Base-by-base conservation (phyloP, 768 basidiomycete genomes). In the Leccinum truebloodii region DNA sequence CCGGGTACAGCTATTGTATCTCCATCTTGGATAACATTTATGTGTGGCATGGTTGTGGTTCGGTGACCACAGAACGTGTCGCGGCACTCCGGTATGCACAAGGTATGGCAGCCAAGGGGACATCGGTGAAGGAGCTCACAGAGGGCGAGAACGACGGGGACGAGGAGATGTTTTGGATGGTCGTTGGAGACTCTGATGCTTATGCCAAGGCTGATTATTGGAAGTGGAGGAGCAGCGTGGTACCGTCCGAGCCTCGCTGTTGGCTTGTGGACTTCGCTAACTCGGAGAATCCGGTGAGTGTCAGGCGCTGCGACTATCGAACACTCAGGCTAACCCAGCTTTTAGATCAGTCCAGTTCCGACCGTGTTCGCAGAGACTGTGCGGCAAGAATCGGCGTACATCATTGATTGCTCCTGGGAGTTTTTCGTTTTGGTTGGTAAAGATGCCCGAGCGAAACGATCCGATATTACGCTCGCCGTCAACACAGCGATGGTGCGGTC, bases 81-180 rank as follows among this genome's bases (percentile, higher is more conserved):
- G 88, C 86, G 6, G 89, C 90, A 0, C 64, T 83, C 18, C 71
- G 76, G 59, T 94, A 93, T 70, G 88, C 83, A 3, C 74, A 76
- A 34, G 73, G 70, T 6, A 74, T 91, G 44, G 75, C 78, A 0
- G 65, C 70, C 20, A 74, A 74, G 52, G 70, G 75, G 4, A 72
- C 73, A 7, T 68, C 68, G 16, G 74, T 86, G 20, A 74, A 82
- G 7, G 87, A 90, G 62, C 79, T 93, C 9, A 62, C 72, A 1
- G 90, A 94, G 66, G 83, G 84, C n/a, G 82, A 84, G 65, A 80
- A 80, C 55, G 87, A 88, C 44, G 67, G 73, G 24, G 77, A 79
- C 16, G 87, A 92, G 57, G 89, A 92, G 60, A 86, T 92, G 83
- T 92, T 94, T 69, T 92, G 92, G 89, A 86, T 90, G 84, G 82